phyloP scores from a whole-genome alignment of 2,329 filamentous ascomycete genomes.

The Xylariaceae sp. region DNA sequence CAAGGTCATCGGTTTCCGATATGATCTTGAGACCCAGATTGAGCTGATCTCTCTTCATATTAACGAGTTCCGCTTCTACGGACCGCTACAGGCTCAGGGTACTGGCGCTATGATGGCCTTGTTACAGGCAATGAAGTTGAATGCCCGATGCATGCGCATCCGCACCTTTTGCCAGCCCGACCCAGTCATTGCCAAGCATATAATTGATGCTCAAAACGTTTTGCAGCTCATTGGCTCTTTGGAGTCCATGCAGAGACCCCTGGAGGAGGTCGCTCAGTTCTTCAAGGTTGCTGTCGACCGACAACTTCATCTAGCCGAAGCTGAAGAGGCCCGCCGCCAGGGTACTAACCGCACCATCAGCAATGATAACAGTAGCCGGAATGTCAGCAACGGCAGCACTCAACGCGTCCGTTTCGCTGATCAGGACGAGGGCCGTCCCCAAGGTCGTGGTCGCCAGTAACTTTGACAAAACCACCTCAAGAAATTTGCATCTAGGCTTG shows the following conservation, averaged over 20 bases:
- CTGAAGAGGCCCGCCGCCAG: not conserved
- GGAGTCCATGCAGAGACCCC: slow-evolving; percentile 39
- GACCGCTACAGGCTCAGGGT: slow-evolving; percentile 38
- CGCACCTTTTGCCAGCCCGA: slow-evolving; percentile 55
- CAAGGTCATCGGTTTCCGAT: slow-evolving; percentile 51
- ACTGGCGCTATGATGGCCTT: slow-evolving; percentile 41
- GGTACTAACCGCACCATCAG: slow-evolving; percentile 1
- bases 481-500: too few relatives aligned
- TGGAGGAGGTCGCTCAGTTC: slow-evolving; percentile 48
- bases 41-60: slow-evolving; percentile 47
- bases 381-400: slow-evolving; percentile 3
- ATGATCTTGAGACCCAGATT: slow-evolving; percentile 56
- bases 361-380: not conserved
- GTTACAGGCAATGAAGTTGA: slow-evolving; percentile 46
- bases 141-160: slow-evolving; percentile 48
- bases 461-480: not conserved
- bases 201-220: slow-evolving; percentile 48
- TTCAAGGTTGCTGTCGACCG: slow-evolving; percentile 49
- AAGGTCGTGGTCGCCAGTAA: not conserved
- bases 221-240: slow-evolving; percentile 45
- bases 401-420: slow-evolving; percentile 15
- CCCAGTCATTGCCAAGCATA: slow-evolving; percentile 51
- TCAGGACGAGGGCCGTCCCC: not conserved
- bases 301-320: slow-evolving; percentile 30
- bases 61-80: slow-evolving; percentile 50